Evolutionary conservation across 169 alveolate genomes (phyloP), one percentile per base, ranked within the genome.

Genomic region (Plasmodium reichenowi): DNA sequence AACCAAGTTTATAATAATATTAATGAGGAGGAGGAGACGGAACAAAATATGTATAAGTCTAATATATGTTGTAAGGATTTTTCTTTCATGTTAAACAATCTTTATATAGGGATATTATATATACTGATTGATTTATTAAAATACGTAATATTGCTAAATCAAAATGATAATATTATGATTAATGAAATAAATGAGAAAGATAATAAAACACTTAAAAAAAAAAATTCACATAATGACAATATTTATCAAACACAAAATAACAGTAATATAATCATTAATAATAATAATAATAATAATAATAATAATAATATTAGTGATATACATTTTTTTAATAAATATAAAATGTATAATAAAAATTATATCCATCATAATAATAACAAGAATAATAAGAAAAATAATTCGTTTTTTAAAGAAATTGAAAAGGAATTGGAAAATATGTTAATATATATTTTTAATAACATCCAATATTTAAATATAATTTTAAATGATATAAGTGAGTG

Each of bases 81-180:
- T 38, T 38, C 47, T 38, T 5, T 3, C 13, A 71, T 64, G 32
- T 22, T 47, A 64, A 66, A 38, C 32, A 66, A 78, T 64, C 13
- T 80, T 7, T 47, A n/a, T 24, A 17, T 80, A 50, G 80, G 59
- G 15, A 45, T 56, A 80, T 15, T 80, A 29, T 80, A 56, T 47
- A 32, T 67, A 13, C 45, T 80, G 32, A 20, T 9, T 24, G 90
- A 80, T 72, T 43, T 80, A 68, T 32, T 80, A 62, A 80, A 56
- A 38, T 38, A 38, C 47, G 47, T 38, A 5, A 38, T 4, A 38
- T 38, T 10, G 0, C 47, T 38, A 38, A 38, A 38, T 38, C 47
- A 38, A 38, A 50, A 5, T 6, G 6, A 22, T 20, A 66, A 54
- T 48, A 59, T 9, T 22, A 3, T 20, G 6, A 60, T 17, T 9